Evolutionary conservation across 75 land plant species (phyloP).

Genomic region (Pinus taeda): DNA sequence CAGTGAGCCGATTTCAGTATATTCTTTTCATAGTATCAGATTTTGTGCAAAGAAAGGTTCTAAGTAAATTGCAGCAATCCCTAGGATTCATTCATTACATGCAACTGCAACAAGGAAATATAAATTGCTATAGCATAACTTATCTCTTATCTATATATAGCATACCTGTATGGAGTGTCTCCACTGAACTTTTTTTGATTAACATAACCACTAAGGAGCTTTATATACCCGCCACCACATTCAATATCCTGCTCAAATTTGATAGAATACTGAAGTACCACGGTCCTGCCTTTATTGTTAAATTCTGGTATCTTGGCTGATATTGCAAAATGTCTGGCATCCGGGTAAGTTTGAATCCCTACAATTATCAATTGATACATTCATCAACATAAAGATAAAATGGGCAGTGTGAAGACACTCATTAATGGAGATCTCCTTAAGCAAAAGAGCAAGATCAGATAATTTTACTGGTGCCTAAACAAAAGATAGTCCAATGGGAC

Average conservation of each 20-base stretch:
- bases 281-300: constrained; percentile 79
- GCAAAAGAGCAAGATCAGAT: too few species aligned
- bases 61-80: neutral
- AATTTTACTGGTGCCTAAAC: too few species aligned
- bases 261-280: constrained; percentile 89
- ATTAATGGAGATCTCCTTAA: too few species aligned
- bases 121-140: neutral
- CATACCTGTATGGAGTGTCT: constrained; percentile 96
- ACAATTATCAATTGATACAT: constrained; percentile 11
- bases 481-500: too few species aligned
- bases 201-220: constrained; percentile 86
- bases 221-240: constrained; percentile 99
- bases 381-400: neutral
- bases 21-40: too few species aligned
- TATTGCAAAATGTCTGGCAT: constrained; percentile 79
- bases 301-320: constrained; percentile 91
- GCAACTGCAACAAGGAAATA: neutral
- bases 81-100: neutral
- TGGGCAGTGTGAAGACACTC: too few species aligned
- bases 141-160: too few species aligned
- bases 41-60: neutral
- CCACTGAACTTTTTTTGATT: constrained; percentile 95
- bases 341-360: constrained; percentile 73
- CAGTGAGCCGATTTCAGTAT: too few species aligned
- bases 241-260: constrained; percentile 97